Conservation (phyloP, 1,284 basidiomycete species). For the Malassezia equina region DNA sequence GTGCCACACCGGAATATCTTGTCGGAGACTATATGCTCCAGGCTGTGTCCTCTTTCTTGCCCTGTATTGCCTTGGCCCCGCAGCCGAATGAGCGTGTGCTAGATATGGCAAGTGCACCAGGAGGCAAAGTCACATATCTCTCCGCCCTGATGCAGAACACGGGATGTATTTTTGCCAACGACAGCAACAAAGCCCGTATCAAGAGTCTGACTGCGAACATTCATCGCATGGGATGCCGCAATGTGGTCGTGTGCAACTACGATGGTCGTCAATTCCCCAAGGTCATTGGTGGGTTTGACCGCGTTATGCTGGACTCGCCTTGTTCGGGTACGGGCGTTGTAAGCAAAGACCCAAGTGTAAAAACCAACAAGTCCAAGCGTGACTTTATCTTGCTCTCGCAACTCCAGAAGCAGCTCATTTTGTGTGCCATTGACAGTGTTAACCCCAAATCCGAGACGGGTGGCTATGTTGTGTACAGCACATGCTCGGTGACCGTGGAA, state of each 20-base stretch:
- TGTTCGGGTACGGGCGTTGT: conserved; percentile 98
- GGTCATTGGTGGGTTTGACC: conserved; percentile 95
- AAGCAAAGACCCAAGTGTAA: conserved; percentile 92
- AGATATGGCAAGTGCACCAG: conserved; percentile 97
- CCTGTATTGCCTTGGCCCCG: conserved; percentile 86
- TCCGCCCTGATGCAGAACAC: conserved; percentile 79
- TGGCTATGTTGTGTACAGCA: conserved; percentile 93
- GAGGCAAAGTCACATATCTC: conserved; percentile 77
- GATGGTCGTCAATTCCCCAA: conserved; percentile 98
- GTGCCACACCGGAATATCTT: conserved; percentile 93
- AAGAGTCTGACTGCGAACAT: conserved; percentile 95
- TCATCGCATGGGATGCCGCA: conserved; percentile 93
- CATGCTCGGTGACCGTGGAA: conserved; percentile 93
- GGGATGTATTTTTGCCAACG: conserved; percentile 94
- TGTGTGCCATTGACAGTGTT: conserved; percentile 95
- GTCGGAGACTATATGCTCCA: conserved; percentile 99
- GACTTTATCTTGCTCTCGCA: conserved; percentile 84
- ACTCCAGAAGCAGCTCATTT: conserved; percentile 93
- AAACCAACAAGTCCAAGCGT: conserved; percentile 92
- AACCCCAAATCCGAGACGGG: conserved; percentile 79
- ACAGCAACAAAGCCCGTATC: conserved; percentile 84
- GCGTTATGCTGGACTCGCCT: conserved; percentile 89
- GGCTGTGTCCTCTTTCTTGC: conserved; percentile 96
- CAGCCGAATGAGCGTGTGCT: conserved; percentile 87
- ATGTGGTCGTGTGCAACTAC: conserved; percentile 92